phyloP scores from a whole-genome alignment of 345 rosid species.

The Angophora floribunda region DNA sequence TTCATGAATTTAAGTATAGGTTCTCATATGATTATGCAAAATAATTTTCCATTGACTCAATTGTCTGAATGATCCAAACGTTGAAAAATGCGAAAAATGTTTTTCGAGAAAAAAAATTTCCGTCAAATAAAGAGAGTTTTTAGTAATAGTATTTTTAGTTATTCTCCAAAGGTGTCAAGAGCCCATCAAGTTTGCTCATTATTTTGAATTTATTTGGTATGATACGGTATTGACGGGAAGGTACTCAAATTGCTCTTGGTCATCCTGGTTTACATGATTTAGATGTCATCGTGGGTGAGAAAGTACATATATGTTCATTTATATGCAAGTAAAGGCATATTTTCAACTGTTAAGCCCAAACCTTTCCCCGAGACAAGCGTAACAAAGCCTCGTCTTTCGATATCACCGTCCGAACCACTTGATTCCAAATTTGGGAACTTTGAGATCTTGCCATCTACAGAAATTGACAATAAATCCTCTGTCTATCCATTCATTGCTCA shows the following conservation, averaged over 20 bases:
- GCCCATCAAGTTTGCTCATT: not conserved
- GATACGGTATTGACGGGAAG: not conserved
- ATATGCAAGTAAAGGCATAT: not conserved
- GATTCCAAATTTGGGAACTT: not conserved
- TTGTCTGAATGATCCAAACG: not conserved
- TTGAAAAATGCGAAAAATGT: not conserved
- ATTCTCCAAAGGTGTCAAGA: not conserved
- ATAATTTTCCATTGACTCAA: not conserved
- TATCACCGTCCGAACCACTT: not conserved
- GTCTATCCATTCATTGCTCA: not conserved
- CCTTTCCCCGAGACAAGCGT: not conserved
- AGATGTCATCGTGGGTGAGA: not conserved
- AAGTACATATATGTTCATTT: not conserved
- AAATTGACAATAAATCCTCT: not conserved
- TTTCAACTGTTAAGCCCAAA: not conserved
- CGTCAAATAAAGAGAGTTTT: not conserved
- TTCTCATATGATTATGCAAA: not conserved
- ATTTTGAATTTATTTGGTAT: not conserved
- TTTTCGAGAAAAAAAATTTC: not conserved
- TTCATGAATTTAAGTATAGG: too few relatives aligned
- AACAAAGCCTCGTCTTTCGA: not conserved
- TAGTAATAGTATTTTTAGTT: not conserved
- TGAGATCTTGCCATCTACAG: not conserved
- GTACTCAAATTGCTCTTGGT: not conserved
- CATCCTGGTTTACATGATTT: not conserved